Evolutionary conservation across 2,329 filamentous ascomycete species (phyloP).

Genomic region (Penicillium hordei): DNA sequence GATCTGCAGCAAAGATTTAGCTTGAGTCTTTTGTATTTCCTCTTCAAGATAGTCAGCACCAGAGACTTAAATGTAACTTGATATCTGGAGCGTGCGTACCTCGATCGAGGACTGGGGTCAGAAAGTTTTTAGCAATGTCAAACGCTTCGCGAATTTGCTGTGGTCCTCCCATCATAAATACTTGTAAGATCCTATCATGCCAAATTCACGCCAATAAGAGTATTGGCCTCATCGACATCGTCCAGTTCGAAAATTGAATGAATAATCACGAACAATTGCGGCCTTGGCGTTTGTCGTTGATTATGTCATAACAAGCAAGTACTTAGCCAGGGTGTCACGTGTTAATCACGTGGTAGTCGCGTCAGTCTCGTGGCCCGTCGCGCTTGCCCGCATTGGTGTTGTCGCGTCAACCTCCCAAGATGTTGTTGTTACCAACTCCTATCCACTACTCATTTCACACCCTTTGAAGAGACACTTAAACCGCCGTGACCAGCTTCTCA

Average conservation of each 20-base stretch:
- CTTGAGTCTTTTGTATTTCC: slow-evolving; percentile 39
- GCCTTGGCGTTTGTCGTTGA: slow-evolving; percentile 1
- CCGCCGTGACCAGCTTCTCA: slow-evolving; percentile 1
- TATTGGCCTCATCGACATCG: not conserved
- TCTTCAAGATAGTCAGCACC: slow-evolving; percentile 39
- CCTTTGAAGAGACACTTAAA: not conserved
- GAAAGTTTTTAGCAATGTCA: slow-evolving; percentile 35
- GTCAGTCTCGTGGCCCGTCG: slow-evolving; percentile 20
- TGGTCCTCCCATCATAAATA: slow-evolving; percentile 31
- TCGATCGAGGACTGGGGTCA: slow-evolving; percentile 43
- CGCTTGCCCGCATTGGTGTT: not conserved
- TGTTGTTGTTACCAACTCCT: slow-evolving; percentile 1
- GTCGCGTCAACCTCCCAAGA: not conserved
- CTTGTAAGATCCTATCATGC: not conserved
- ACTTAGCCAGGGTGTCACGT: not conserved
- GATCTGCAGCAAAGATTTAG: slow-evolving; percentile 38
- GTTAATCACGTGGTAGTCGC: not conserved
- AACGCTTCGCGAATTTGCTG: slow-evolving; percentile 33
- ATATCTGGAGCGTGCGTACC: slow-evolving; percentile 34
- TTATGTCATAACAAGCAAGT: not conserved
- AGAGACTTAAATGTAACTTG: slow-evolving; percentile 2
- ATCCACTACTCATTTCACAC: slow-evolving; percentile 11
- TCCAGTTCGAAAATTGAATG: not conserved
- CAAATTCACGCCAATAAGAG: not conserved
- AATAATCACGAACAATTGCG: slow-evolving; percentile 3